A percentile compares a stretch with the other conserved stretches of the same genome.
phyloP scores from a whole-genome alignment of 129 eudicot genomes.

The Solidago caesia region DNA sequence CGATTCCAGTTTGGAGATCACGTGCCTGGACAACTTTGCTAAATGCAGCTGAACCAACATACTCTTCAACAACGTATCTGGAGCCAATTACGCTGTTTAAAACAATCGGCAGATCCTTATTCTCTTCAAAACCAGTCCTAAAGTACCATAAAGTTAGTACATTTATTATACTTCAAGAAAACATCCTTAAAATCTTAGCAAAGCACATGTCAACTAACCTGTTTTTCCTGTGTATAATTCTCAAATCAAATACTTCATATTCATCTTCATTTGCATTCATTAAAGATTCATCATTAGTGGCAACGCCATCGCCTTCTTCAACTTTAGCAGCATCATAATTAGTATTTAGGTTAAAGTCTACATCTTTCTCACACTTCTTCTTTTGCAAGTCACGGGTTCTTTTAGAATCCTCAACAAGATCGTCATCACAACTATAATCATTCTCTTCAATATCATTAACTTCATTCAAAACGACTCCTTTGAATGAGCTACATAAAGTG shows the following conservation, averaged over 20 bases:
- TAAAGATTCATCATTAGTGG: constrained; percentile 38
- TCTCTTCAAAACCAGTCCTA: constrained; percentile 99
- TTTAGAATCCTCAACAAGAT: constrained; percentile 34
- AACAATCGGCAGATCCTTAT: constrained; percentile 79
- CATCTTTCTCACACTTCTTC: constrained; percentile 10
- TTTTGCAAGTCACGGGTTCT: constrained; percentile 14
- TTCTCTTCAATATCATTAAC: constrained; percentile 17
- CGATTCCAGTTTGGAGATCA: constrained; percentile 75
- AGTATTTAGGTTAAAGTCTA: constrained; percentile 21
- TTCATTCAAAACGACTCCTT: constrained; percentile 29
- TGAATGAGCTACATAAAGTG: constrained; percentile 27
- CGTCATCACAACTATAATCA: constrained; percentile 16
- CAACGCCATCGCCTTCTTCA: constrained; percentile 41
- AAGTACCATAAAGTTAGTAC: constrained; percentile 38
- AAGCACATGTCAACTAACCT: constrained; percentile 44
- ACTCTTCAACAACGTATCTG: constrained; percentile 71
- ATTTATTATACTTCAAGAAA: neutral
- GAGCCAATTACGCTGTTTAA: constrained; percentile 66
- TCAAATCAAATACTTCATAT: constrained; percentile 68
- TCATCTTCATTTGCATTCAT: constrained; percentile 49
- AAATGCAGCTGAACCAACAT: constrained; percentile 95
- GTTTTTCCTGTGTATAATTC: constrained; percentile 89
- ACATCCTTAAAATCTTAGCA: neutral
- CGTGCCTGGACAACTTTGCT: constrained; percentile 95
- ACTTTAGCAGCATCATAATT: constrained; percentile 45